Conservation (phyloP, 2,329 filamentous ascomycete species). For the Hymenoscyphus fructigenus region DNA sequence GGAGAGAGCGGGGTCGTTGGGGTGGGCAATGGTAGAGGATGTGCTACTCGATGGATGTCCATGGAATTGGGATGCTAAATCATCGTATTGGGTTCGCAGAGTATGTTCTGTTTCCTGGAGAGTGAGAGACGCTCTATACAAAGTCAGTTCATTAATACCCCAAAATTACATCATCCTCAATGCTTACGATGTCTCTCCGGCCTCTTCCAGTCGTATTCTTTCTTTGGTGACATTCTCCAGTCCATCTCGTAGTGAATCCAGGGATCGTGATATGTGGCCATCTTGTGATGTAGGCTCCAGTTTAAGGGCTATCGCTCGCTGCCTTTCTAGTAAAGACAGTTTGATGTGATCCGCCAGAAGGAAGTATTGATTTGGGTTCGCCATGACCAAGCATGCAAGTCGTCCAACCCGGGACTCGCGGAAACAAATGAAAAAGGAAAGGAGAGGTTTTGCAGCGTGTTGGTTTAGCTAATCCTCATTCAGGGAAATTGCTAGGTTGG, state of each 20-base stretch:
- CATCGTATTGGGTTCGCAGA: conserved; percentile 71
- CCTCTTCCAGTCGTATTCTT: conserved; percentile 60
- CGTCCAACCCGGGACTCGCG: background rate
- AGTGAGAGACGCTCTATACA: conserved; percentile 41
- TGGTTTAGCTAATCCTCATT: background rate
- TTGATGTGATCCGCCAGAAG: conserved; percentile 97
- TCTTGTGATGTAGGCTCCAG: conserved; percentile 73
- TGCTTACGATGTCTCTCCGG: conserved; percentile 61
- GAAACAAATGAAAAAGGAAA: background rate
- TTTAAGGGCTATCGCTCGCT: conserved; percentile 78
- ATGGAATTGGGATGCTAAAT: conserved; percentile 79
- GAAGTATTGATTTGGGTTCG: conserved; percentile 74
- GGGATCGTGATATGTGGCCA: conserved; percentile 81
- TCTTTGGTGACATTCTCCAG: conserved; percentile 68
- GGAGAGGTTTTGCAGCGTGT: background rate
- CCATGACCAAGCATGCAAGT: conserved; percentile 40
- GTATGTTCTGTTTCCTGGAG: conserved; percentile 65
- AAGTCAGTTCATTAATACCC: background rate
- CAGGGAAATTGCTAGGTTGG: background rate
- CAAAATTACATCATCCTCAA: background rate
- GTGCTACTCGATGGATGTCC: conserved; percentile 55
- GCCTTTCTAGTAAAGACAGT: conserved; percentile 86
- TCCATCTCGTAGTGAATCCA: conserved; percentile 82
- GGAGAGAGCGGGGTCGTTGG: conserved; percentile 63
- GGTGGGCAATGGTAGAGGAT: conserved; percentile 53